Conservation (phyloP, 2,329 filamentous ascomycete genomes). For the Colletotrichum chrysophilum region DNA sequence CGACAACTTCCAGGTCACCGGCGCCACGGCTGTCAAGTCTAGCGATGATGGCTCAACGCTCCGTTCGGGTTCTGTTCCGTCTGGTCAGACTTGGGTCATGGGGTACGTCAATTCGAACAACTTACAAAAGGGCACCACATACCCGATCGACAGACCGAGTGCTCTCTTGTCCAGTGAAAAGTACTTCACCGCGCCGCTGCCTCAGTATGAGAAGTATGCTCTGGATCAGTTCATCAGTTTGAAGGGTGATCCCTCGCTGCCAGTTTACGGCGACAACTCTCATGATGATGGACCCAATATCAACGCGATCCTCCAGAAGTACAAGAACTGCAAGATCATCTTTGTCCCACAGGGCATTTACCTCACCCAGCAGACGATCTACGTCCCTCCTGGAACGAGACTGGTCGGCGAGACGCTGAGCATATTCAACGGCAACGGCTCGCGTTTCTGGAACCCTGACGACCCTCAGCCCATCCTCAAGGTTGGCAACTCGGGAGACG, state of each 20-base stretch:
- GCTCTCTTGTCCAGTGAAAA: slow-evolving; percentile 34
- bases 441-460: slow-evolving; percentile 45
- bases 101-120: slow-evolving; percentile 26
- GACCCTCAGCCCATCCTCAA: slow-evolving; percentile 53
- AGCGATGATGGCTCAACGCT: slow-evolving; percentile 23
- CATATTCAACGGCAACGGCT: slow-evolving; percentile 49
- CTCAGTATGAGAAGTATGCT: slow-evolving; percentile 47
- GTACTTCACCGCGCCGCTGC: slow-evolving; percentile 34
- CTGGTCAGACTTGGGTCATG: slow-evolving; percentile 32
- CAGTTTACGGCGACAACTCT: slow-evolving; percentile 46
- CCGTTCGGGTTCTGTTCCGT: slow-evolving; percentile 15
- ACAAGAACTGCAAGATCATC: slow-evolving; percentile 39
- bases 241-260: slow-evolving; percentile 43
- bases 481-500: slow-evolving; percentile 55
- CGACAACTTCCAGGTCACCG: slow-evolving; percentile 30
- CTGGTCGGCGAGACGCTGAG: slow-evolving; percentile 63
- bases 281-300: slow-evolving; percentile 37
- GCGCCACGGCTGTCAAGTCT: slow-evolving; percentile 25
- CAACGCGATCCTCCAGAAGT: slow-evolving; percentile 33
- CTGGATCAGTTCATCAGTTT: slow-evolving; percentile 49
- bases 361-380: slow-evolving; percentile 11
- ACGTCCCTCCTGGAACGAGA: slow-evolving; percentile 40
- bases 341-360: slow-evolving; percentile 41
- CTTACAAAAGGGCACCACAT: slow-evolving; percentile 33
- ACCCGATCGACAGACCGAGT: slow-evolving; percentile 33